A percentile compares a stretch with the other conserved stretches of the same genome.
Evolutionary conservation across 805 yeast genomes (phyloP).

Genomic region (Starmerella scarabaei): DNA sequence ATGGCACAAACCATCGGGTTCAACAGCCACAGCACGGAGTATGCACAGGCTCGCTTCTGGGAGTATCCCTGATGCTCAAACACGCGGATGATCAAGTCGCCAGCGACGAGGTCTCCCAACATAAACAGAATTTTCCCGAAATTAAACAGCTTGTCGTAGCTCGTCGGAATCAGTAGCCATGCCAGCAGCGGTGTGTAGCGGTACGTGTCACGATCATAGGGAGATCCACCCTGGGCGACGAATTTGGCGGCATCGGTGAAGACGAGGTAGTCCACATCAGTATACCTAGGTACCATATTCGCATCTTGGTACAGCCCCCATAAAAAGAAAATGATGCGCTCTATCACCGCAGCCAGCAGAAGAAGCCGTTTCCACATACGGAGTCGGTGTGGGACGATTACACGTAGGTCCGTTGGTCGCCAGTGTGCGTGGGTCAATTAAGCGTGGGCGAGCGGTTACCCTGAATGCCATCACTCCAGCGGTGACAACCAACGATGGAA

Average conservation of each 20-base stretch:
- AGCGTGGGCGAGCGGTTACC: no score
- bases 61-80: slow-evolving; percentile 21
- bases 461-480: no score
- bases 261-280: slow-evolving; percentile 89
- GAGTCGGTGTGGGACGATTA: background rate
- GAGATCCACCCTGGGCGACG: slow-evolving; percentile 50
- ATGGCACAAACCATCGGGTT: slow-evolving; percentile 94
- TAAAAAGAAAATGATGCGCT: slow-evolving; percentile 48
- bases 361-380: slow-evolving; percentile 11
- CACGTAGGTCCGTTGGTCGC: background rate
- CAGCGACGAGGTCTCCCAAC: slow-evolving; percentile 68
- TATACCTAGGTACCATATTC: slow-evolving; percentile 65
- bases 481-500: background rate
- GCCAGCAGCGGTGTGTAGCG: slow-evolving; percentile 85
- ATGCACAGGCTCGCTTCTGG: slow-evolving; percentile 29
- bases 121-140: slow-evolving; percentile 76
- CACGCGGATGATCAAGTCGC: slow-evolving; percentile 39
- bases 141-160: slow-evolving; percentile 31
- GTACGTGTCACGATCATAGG: slow-evolving; percentile 76
- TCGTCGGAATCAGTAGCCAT: slow-evolving; percentile 67
- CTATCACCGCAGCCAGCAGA: slow-evolving; percentile 22
- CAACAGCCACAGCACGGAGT: slow-evolving; percentile 64
- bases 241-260: slow-evolving; percentile 83
- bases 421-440: no score
- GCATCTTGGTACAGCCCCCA: slow-evolving; percentile 84